Percentiles rank a stretch among this genome's conserved stretches.
phyloP scores from a whole-genome alignment of 148 eudicot species.

The Chenopodium formosanum region DNA sequence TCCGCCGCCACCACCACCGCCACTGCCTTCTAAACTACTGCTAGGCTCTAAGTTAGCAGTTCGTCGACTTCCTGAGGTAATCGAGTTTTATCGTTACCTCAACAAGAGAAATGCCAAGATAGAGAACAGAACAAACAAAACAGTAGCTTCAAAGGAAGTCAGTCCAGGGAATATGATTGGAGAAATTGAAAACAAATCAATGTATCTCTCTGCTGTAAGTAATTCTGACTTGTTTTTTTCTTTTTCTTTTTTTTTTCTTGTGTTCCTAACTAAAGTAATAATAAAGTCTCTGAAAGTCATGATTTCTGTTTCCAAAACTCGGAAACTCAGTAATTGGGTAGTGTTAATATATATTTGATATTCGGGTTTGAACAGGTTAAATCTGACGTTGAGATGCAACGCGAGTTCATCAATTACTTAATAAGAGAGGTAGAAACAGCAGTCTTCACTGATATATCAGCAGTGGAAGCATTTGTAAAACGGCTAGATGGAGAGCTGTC shows the following conservation, averaged over 20 bases:
- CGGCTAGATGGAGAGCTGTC: constrained; percentile 79
- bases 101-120: constrained; percentile 53
- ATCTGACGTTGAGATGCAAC: constrained; percentile 70
- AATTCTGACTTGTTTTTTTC: background rate
- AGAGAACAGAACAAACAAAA: constrained; percentile 37
- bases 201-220: constrained; percentile 80
- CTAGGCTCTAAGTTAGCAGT: constrained; percentile 41
- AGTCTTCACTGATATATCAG: constrained; percentile 56
- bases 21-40: constrained; percentile 38
- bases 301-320: no score
- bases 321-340: background rate
- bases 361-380: constrained; percentile 45
- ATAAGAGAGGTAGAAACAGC: constrained; percentile 53
- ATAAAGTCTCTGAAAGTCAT: no score
- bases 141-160: constrained; percentile 11
- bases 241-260: no score
- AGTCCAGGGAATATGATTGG: constrained; percentile 77
- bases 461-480: constrained; percentile 65
- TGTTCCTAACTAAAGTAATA: no score
- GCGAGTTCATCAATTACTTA: constrained; percentile 50
- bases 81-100: constrained; percentile 71
- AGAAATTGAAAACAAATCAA: constrained; percentile 81
- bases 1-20: constrained; percentile 66
- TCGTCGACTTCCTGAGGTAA: constrained; percentile 68
- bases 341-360: background rate